These are phyloP conservation scores for Penicillium canariense DNA, from an alignment of 495 filamentous ascomycete species.

Conservation along the genomic window DNA sequence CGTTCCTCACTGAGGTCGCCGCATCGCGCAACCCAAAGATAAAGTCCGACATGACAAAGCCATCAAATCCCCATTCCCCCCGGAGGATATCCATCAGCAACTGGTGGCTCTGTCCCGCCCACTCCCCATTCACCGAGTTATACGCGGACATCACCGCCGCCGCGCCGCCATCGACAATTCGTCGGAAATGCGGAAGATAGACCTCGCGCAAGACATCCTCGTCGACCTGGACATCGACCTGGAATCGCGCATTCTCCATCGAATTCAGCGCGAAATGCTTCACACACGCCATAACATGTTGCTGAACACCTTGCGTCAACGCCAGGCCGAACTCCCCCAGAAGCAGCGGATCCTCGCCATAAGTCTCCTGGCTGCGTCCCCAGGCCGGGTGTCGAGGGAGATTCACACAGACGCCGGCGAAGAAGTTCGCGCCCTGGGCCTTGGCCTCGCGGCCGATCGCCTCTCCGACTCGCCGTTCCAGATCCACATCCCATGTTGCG, in stretches of 20 bases:
- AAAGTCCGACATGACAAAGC: slow-evolving; percentile 65
- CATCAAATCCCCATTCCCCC: slow-evolving; percentile 67
- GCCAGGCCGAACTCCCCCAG: slow-evolving; percentile 58
- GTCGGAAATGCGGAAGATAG: slow-evolving; percentile 71
- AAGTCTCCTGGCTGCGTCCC: slow-evolving; percentile 69
- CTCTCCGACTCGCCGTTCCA: slow-evolving; percentile 53
- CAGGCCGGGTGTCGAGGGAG: slow-evolving; percentile 58
- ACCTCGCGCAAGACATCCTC: slow-evolving; percentile 73
- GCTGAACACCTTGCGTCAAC: too few relatives aligned
- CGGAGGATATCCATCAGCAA: slow-evolving; percentile 61
- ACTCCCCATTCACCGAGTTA: slow-evolving; percentile 69
- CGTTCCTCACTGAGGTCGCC: too few relatives aligned
- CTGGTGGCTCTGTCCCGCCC: slow-evolving; percentile 59
- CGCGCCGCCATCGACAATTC: slow-evolving; percentile 54
- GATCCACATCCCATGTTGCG: slow-evolving; percentile 59
- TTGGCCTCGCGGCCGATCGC: slow-evolving; percentile 35
- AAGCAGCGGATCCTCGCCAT: slow-evolving; percentile 69
- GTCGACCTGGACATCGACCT: slow-evolving; percentile 62
- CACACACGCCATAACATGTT: slow-evolving; percentile 60
- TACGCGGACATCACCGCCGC: slow-evolving; percentile 71
- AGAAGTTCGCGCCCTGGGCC: slow-evolving; percentile 51
- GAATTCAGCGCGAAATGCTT: slow-evolving; percentile 82
- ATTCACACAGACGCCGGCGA: slow-evolving; percentile 71
- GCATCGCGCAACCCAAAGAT: too few relatives aligned
- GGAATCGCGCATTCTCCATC: slow-evolving; percentile 68